phyloP scores from a whole-genome alignment of 2,329 filamentous ascomycete genomes.

The Sordariomycetes sp. region DNA sequence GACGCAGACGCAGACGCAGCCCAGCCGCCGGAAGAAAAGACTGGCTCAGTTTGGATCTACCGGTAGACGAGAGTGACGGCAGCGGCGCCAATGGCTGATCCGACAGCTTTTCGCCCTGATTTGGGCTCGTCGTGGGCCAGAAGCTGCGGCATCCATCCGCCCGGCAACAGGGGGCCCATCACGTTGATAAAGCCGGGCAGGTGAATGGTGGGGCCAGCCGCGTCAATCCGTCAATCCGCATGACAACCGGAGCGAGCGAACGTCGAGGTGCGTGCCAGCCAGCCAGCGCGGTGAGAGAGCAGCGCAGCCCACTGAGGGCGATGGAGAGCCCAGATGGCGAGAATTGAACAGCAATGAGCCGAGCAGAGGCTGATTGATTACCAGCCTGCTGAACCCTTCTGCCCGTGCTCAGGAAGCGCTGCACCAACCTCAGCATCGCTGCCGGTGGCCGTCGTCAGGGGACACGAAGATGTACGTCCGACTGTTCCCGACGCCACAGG shows the following conservation, averaged over 20 bases:
- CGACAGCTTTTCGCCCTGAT: too few species aligned
- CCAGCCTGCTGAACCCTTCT: neutral
- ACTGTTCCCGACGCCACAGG: conserved; percentile 1
- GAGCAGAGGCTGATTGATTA: too few species aligned
- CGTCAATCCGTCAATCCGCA: neutral
- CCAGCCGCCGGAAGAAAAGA: too few species aligned
- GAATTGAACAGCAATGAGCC: neutral
- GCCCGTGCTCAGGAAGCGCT: neutral
- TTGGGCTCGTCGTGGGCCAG: too few species aligned
- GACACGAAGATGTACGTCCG: neutral
- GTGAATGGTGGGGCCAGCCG: neutral
- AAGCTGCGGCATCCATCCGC: too few species aligned
- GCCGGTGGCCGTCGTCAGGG: neutral
- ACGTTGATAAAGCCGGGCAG: neutral
- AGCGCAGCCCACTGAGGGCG: neutral
- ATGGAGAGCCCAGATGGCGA: neutral
- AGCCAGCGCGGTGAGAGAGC: too few species aligned
- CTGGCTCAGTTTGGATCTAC: too few species aligned
- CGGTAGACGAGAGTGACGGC: too few species aligned
- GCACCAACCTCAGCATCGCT: neutral
- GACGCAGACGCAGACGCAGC: too few species aligned
- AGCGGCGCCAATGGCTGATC: too few species aligned
- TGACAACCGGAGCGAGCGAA: neutral
- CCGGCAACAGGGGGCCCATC: too few species aligned
- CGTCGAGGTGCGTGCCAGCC: neutral